Conservation (phyloP, 495 filamentous ascomycete species). For the Penicillium nucicola region DNA sequence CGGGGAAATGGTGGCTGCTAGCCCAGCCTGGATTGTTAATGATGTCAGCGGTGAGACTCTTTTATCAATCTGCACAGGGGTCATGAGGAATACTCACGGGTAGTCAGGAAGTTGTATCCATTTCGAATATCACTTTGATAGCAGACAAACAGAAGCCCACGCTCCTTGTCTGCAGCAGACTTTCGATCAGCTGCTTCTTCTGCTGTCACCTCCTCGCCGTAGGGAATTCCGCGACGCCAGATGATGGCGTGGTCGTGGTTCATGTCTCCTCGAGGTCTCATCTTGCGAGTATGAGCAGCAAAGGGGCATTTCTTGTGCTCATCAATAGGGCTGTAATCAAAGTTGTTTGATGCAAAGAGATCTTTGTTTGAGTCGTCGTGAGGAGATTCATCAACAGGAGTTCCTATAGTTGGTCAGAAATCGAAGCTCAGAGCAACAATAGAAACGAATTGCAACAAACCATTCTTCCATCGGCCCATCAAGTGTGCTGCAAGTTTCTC, state of each 20-base stretch:
- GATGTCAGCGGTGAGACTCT: neutral
- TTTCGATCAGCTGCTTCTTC: slow-evolving; percentile 5
- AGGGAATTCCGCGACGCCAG: slow-evolving; percentile 30
- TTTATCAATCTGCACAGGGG: neutral
- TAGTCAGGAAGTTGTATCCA: slow-evolving; percentile 24
- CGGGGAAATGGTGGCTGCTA: slow-evolving; percentile 20
- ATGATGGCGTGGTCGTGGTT: slow-evolving; percentile 21
- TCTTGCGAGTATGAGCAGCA: slow-evolving; percentile 37
- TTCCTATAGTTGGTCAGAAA: slow-evolving; percentile 1
- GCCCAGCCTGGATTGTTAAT: slow-evolving; percentile 16
- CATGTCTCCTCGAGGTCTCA: slow-evolving; percentile 24
- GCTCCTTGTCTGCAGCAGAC: neutral
- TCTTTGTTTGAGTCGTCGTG: slow-evolving; percentile 21
- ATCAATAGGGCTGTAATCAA: slow-evolving; percentile 19
- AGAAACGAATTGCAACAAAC: slow-evolving; percentile 9
- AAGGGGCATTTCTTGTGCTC: slow-evolving; percentile 26
- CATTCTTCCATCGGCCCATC: slow-evolving; percentile 38
- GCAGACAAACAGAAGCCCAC: slow-evolving; percentile 21
- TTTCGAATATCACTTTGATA: slow-evolving; percentile 24
- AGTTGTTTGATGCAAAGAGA: slow-evolving; percentile 27
- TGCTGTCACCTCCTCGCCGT: slow-evolving; percentile 13
- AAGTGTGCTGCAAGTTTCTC: slow-evolving; percentile 31
- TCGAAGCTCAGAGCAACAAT: neutral
- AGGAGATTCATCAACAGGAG: slow-evolving; percentile 8
- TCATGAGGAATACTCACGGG: slow-evolving; percentile 8